Evolutionary conservation across 139 green algal species (phyloP), one percentile per base, ranked within the genome.

Genomic region (Ettlia oleoabundans): DNA sequence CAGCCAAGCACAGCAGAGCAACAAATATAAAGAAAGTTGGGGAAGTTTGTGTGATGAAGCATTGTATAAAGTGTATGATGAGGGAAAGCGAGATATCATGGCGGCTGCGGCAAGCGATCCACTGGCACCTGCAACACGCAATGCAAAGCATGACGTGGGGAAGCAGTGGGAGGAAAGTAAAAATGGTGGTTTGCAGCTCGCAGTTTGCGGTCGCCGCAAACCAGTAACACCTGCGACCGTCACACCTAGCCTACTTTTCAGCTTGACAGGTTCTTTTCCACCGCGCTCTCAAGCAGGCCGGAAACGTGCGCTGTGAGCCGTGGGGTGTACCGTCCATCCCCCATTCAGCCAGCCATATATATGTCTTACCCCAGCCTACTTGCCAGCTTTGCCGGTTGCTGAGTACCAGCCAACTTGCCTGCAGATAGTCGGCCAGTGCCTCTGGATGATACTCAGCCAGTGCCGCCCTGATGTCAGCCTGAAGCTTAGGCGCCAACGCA

Each of bases 401-500:
- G 55, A 28, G 55, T 22, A 6, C 33, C 2, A 42, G 5, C 24
- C 30, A 24, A 2, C 66, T 4, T 7, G 47, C 71, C 71, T 58
- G 73, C 26, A 89, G 74, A 18, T 87, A 86, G 41, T 94, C 90
- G 26, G 89, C 73, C 13, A 92, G 70, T 18, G 77, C 85, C 8
- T 87, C 79, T 2, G 91, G 82, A 22, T 80, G 75, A 13, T 93
- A 77, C 2, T 91, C 79, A 0, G 53, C 69, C 24, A 96, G 83
- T 51, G 85, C 84, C 1, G 78, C 38, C 22, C 70, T 40, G 3
- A 96, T 93, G 47, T 94, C 80, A 0, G 52, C 52, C 22, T 82
- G 74, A 58, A 96, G 85, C 7, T 47, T 38, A 5, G 87, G 86
- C 8, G 92, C 90, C 35, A 94, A 65, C 22, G 76, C 33, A 8